Evolutionary conservation across 1,284 basidiomycete genomes (phyloP), one percentile per base, ranked within the genome.

Genomic region (Ganoderma sinense): DNA sequence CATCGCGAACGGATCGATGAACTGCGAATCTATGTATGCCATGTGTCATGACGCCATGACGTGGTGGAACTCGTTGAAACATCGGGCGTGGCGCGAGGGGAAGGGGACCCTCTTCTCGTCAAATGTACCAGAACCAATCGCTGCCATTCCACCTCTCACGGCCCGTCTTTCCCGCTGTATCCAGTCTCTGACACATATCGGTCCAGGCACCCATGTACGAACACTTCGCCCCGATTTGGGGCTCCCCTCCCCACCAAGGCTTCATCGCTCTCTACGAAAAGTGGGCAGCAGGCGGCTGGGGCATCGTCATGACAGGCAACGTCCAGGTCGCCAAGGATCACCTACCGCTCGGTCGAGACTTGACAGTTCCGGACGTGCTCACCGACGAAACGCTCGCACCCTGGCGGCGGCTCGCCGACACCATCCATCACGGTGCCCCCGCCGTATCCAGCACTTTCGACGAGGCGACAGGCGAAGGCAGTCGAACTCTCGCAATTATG

Each of bases 291-390:
- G 89, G 91, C 4, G 87, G 87, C 26, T 98, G 95, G 95, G 97
- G 96, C 0, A 94, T 98, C 84, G 84, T 98, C 66, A 83, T 97
- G 64, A 96, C 97, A 0, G 96, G 97, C 20, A 98, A 98, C 75
- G 88, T 97, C 1, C 93, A 94, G 74, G 90, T 98, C 40, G 89
- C 90, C 59, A 76, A 78, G 0, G 79, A 84, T 0, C 95, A 97
- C 78, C 86, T 97, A 1, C 87, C 92, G 0, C 86, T 96, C 11
- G 96, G 95, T 0, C 89, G 94, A 70, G 97, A 98, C 78, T 83
- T 97, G 23, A 81, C 89, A 6, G 75, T 96, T 0, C 93, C 94
- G 0, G 71, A 77, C 14, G 68, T 73, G 2, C 72, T 88, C 64
- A 80, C 81, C n/a, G 80, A 84, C 13, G 80, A 82, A 40, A 81